Percentiles rank a stretch among this genome's conserved stretches.
Conservation (phyloP, 805 yeast genomes). For the Starmerella kuoi region DNA sequence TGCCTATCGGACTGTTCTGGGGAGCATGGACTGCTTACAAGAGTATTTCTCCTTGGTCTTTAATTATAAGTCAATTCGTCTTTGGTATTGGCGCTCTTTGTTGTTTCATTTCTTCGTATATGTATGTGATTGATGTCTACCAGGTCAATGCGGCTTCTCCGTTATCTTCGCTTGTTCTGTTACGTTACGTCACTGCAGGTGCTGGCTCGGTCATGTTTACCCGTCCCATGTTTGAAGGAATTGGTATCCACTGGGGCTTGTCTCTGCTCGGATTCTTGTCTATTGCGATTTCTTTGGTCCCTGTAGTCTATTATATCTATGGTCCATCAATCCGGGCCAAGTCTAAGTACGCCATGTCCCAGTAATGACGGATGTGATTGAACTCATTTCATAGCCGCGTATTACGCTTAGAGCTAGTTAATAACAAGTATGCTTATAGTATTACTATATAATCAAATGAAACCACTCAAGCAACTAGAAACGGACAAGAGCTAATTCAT, state of each 20-base stretch:
- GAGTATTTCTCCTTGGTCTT: slow-evolving; percentile 15
- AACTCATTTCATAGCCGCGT: not conserved
- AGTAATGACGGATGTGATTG: not conserved
- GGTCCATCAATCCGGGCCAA: slow-evolving; percentile 7
- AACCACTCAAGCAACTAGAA: too few relatives aligned
- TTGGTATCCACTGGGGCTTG: slow-evolving; percentile 13
- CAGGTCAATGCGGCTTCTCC: slow-evolving; percentile 16
- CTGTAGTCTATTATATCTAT: slow-evolving; percentile 3
- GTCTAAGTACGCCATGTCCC: slow-evolving; percentile 12
- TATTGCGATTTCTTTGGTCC: slow-evolving; percentile 9
- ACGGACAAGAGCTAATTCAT: too few relatives aligned
- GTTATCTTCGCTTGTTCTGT: slow-evolving; percentile 11
- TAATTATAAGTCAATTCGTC: slow-evolving; percentile 11
- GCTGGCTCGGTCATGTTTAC: slow-evolving; percentile 16
- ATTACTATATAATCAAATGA: too few relatives aligned
- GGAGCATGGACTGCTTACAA: slow-evolving; percentile 16
- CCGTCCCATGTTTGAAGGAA: slow-evolving; percentile 12
- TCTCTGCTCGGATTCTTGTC: slow-evolving; percentile 12
- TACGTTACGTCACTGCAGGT: slow-evolving; percentile 14
- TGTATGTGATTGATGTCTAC: slow-evolving; percentile 16
- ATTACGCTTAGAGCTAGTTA: not conserved
- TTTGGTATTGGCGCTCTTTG: slow-evolving; percentile 13
- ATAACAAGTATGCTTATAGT: too few relatives aligned
- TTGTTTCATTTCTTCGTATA: slow-evolving; percentile 12
- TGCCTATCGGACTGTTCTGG: slow-evolving; percentile 16